Evolutionary conservation across 192 early-diverging fungal species (phyloP).

Genomic region (Gamsiella multidivaricata): DNA sequence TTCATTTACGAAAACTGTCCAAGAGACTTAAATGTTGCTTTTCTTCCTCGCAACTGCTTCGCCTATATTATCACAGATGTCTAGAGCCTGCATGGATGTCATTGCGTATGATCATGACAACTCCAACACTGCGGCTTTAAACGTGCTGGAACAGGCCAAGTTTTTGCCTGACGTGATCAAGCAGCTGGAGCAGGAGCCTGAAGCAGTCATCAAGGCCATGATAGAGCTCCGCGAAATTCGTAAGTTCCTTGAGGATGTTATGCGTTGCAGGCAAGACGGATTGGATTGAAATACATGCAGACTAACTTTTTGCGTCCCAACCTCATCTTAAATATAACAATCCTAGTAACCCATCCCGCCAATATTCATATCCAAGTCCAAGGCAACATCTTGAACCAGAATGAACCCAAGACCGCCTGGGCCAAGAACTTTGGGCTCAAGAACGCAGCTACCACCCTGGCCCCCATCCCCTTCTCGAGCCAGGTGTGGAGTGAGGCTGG

Average conservation of each 20-base stretch:
- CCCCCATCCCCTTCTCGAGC: conserved; percentile 54
- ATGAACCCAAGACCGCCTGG: conserved; percentile 57
- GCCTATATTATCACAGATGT: conserved; percentile 55
- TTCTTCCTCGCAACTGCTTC: not conserved
- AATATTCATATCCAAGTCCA: conserved; percentile 66
- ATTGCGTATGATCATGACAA: conserved; percentile 56
- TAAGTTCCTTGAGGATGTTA: conserved; percentile 33
- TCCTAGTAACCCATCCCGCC: conserved; percentile 58
- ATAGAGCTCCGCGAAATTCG: conserved; percentile 61
- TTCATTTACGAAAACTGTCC: too few relatives aligned
- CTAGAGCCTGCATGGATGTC: conserved; percentile 50
- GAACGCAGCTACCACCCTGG: conserved; percentile 20
- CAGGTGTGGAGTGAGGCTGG: conserved; percentile 56
- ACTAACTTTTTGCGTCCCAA: not conserved
- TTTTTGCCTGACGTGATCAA: conserved; percentile 62
- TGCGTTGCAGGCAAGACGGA: not conserved
- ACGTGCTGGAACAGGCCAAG: conserved; percentile 58
- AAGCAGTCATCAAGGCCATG: conserved; percentile 56
- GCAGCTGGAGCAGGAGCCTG: conserved; percentile 56
- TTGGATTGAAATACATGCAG: not conserved
- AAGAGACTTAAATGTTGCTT: not conserved
- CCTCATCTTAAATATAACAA: not conserved
- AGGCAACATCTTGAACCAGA: conserved; percentile 63
- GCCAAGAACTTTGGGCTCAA: conserved; percentile 42
- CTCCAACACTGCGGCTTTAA: conserved; percentile 59